Percentiles rank a stretch among this genome's conserved stretches.
Conservation (phyloP, 805 yeast genomes). For the Wickerhamomyces canadensis region DNA sequence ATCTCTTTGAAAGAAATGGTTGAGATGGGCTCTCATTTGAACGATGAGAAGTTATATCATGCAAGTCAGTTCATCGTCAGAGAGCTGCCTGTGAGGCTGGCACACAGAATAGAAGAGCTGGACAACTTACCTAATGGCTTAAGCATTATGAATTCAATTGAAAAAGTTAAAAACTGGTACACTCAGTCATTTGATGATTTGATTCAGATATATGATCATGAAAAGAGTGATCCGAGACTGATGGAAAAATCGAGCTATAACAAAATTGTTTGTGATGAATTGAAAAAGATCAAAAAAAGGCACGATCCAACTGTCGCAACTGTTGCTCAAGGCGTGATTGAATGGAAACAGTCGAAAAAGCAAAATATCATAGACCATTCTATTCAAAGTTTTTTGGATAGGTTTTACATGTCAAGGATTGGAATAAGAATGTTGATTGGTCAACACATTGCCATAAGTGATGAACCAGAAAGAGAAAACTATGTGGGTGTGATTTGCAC, state of each 20-base stretch:
- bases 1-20: slow-evolving; percentile 87
- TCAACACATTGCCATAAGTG: slow-evolving; percentile 83
- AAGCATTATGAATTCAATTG: slow-evolving; percentile 66
- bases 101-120: slow-evolving; percentile 79
- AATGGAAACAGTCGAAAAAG: slow-evolving; percentile 62
- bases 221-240: slow-evolving; percentile 22
- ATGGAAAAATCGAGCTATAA: slow-evolving; percentile 70
- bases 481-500: slow-evolving; percentile 89
- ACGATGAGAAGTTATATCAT: slow-evolving; percentile 70
- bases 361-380: slow-evolving; percentile 57
- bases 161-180: slow-evolving; percentile 81
- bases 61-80: slow-evolving; percentile 83
- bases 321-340: slow-evolving; percentile 86
- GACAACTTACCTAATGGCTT: slow-evolving; percentile 76
- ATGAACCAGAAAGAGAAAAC: slow-evolving; percentile 56
- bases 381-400: slow-evolving; percentile 75
- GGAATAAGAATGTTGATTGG: slow-evolving; percentile 93
- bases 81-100: slow-evolving; percentile 82
- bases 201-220: slow-evolving; percentile 37
- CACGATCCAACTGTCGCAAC: slow-evolving; percentile 94
- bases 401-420: slow-evolving; percentile 85
- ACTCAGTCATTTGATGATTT: slow-evolving; percentile 85
- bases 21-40: slow-evolving; percentile 77
- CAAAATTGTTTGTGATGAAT: slow-evolving; percentile 55
- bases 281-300: slow-evolving; percentile 68